phyloP scores from a whole-genome alignment of 73 alveolate species.

The Blepharisma japonicum region DNA sequence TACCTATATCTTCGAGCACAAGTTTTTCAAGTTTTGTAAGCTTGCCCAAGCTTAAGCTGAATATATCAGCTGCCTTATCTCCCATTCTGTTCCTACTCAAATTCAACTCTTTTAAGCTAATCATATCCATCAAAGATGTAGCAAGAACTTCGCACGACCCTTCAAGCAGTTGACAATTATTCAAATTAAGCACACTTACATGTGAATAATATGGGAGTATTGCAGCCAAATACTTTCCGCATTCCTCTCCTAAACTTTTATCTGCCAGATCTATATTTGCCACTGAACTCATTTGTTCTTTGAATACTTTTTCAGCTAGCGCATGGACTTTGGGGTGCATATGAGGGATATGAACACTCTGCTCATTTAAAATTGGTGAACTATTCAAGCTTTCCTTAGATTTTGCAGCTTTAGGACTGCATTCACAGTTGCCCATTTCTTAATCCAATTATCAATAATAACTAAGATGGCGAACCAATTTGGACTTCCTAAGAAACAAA shows the following conservation, averaged over 20 bases:
- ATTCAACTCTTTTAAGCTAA: background rate
- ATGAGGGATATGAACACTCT: background rate
- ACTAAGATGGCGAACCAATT: no score
- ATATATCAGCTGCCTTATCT: background rate
- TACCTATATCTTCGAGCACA: background rate
- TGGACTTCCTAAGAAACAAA: no score
- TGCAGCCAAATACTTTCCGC: background rate
- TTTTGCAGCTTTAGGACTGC: no score
- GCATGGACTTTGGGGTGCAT: background rate
- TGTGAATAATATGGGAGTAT: background rate
- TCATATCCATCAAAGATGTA: background rate
- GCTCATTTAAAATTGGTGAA: no score
- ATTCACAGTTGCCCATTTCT: no score
- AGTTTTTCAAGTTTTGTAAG: conserved; percentile 15
- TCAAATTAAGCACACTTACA: background rate
- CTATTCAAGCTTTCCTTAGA: no score
- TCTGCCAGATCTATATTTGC: background rate
- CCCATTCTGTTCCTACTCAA: background rate
- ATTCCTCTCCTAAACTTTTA: background rate
- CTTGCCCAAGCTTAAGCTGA: background rate
- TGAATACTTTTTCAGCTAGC: background rate
- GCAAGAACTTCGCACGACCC: background rate
- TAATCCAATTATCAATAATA: no score
- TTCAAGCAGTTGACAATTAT: background rate
- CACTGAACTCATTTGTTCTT: background rate